Evolutionary conservation across 1,284 basidiomycete species (phyloP).

Genomic region (Marasmius tenuissimus): DNA sequence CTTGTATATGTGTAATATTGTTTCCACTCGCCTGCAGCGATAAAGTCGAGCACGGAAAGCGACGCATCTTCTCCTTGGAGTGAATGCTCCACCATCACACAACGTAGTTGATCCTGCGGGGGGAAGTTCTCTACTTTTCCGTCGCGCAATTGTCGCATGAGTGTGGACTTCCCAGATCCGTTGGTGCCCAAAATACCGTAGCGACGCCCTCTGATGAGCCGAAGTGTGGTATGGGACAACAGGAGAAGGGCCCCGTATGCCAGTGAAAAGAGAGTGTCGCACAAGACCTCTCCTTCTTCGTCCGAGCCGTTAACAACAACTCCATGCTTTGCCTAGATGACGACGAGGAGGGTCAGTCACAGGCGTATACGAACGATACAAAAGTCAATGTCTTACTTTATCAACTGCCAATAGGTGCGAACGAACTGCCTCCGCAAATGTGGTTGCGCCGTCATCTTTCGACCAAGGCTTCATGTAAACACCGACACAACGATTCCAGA

Average conservation of each 20-base stretch:
- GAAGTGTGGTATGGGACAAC: conserved; percentile 92
- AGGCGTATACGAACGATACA: too few species aligned
- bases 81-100: conserved; percentile 96
- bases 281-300: conserved; percentile 85
- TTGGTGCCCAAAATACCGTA: conserved; percentile 97
- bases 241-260: conserved; percentile 96
- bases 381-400: conserved; percentile 36
- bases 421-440: conserved; percentile 66
- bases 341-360: background rate
- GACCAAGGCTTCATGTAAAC: conserved; percentile 74
- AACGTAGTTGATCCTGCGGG: conserved; percentile 81
- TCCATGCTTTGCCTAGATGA: conserved; percentile 53
- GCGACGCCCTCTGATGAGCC: conserved; percentile 86
- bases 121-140: conserved; percentile 97
- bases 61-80: conserved; percentile 91
- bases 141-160: conserved; percentile 94
- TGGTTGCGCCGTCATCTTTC: conserved; percentile 41
- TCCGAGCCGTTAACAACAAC: conserved; percentile 43
- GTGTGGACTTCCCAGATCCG: conserved; percentile 94
- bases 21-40: conserved; percentile 66
- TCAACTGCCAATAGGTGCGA: conserved; percentile 80
- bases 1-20: conserved; percentile 1
- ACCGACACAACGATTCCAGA: conserved; percentile 78
- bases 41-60: conserved; percentile 83
- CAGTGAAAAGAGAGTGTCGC: conserved; percentile 93